Percentiles rank a stretch among this genome's conserved stretches.
Evolutionary conservation across 2,329 filamentous ascomycete genomes (phyloP).

Genomic region (Leptographium radiaticola): DNA sequence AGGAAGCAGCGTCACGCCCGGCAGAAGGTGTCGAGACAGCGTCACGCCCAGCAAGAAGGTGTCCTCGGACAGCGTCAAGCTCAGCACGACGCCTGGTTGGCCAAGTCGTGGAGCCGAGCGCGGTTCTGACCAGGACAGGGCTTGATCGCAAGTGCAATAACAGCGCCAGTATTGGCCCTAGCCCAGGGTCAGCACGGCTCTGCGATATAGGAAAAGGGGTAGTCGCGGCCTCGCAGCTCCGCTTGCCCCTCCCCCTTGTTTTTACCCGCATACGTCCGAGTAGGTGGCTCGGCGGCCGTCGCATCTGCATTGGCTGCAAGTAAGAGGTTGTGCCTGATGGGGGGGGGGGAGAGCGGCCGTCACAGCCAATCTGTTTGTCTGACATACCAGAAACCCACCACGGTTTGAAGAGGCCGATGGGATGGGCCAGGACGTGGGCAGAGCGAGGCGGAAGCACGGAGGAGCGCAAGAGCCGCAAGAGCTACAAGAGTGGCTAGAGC

Average conservation of each 20-base stretch:
- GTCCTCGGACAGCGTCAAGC: background rate
- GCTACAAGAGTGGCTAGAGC: background rate
- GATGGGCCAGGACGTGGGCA: no score
- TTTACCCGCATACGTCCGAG: no score
- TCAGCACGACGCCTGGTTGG: background rate
- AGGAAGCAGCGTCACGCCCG: background rate
- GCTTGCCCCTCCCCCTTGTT: background rate
- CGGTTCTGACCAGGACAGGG: background rate
- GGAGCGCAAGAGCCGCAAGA: background rate
- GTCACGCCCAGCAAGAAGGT: background rate
- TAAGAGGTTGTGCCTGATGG: no score
- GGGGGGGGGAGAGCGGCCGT: no score
- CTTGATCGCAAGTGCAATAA: background rate
- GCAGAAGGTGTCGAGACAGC: background rate
- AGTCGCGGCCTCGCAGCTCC: background rate
- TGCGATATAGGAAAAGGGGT: background rate
- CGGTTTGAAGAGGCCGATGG: no score
- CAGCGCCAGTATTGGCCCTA: background rate
- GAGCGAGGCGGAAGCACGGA: no score
- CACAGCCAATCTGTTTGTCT: no score
- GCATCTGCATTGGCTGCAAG: no score
- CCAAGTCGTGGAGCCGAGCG: background rate
- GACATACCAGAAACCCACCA: no score
- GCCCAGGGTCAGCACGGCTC: background rate
- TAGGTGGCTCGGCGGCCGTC: no score